Base-by-base conservation (phyloP, 2,329 filamentous ascomycete genomes). In the Fusarium verrucosum region DNA sequence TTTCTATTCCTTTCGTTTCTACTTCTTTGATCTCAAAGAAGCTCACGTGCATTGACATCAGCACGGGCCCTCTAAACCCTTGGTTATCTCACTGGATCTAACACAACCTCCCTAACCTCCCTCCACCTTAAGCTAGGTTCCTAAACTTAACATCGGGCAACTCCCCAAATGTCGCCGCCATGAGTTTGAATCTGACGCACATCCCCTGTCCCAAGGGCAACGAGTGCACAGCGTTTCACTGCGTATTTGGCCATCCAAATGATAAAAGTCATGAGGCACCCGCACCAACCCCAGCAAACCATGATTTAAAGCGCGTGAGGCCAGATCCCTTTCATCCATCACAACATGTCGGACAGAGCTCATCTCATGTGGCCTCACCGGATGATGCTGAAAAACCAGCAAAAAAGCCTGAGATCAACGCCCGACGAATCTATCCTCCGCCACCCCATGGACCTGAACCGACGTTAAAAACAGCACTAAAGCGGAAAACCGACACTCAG, bases 141-240 rank as follows among this genome's bases (percentile, higher is more conserved):
- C n/a, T n/a, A n/a, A n/a, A n/a, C n/a, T n/a, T n/a, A n/a, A n/a
- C n/a, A n/a, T n/a, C n/a, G n/a, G n/a, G n/a, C n/a, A n/a, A n/a
- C n/a, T n/a, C n/a, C n/a, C n/a, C n/a, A n/a, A n/a, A 46, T 50
- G 32, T 23, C 50, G 3, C 44, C 43, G 55, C n/a, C 37, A 79
- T 79, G 77, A 78, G 76, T 57, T 59, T 79, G 55, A 68, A 72
- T 42, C 80, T 84, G 61, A 84, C 83, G 66, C 79, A 78, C 57
- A 79, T 85, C 43, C 80, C 81, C 10, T 85, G 82, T 64, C 82
- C 82, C 7, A 81, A 80, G 19, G 82, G 82, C 46, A 75, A 78
- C 42, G 74, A 59, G 4, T 85, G 82, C 67, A 81, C 78, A 10
- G 81, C 82, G 16, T 83, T 82, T 65, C 76, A 80, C 58, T 85